phyloP scores from a whole-genome alignment of 306 rosid species.

The Argentina anserina region DNA sequence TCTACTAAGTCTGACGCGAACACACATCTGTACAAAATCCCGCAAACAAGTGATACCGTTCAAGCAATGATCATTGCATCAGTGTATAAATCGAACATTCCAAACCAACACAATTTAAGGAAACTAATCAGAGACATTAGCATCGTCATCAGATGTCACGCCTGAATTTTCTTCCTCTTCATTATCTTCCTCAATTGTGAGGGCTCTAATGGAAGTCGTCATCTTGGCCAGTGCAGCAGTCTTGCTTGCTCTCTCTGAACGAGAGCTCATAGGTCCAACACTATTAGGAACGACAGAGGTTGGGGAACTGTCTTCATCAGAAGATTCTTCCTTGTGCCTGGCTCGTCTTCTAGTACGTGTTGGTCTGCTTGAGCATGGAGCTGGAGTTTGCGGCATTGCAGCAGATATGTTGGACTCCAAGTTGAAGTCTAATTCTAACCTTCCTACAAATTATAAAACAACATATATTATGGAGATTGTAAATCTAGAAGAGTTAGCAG shows the following conservation, averaged over 20 bases:
- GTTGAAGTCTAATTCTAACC: constrained; percentile 39
- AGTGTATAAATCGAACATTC: constrained; percentile 5
- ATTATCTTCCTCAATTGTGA: constrained; percentile 37
- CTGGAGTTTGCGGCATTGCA: constrained; percentile 59
- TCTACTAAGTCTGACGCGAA: constrained; percentile 8
- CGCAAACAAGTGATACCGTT: constrained; percentile 14
- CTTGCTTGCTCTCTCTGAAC: constrained; percentile 90
- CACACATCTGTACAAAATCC: constrained; percentile 26
- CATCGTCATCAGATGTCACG: constrained; percentile 47
- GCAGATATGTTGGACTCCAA: constrained; percentile 42
- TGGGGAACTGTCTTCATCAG: constrained; percentile 61
- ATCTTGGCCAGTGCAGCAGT: constrained; percentile 75
- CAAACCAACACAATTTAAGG: constrained; percentile 6
- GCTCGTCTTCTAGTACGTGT: constrained; percentile 58
- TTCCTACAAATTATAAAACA: constrained; percentile 17
- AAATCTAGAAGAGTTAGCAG: background rate
- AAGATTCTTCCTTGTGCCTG: constrained; percentile 55
- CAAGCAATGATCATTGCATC: constrained; percentile 10
- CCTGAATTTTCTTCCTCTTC: constrained; percentile 54
- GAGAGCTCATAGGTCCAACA: constrained; percentile 33
- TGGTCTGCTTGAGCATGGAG: constrained; percentile 42
- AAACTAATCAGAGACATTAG: constrained; percentile 43
- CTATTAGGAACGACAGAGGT: constrained; percentile 49
- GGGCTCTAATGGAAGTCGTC: constrained; percentile 37
- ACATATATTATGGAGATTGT: background rate